Evolutionary conservation across 805 yeast species (phyloP), one percentile per base, ranked within the genome.

Genomic region (Zygotorulaspora chibaensis): DNA sequence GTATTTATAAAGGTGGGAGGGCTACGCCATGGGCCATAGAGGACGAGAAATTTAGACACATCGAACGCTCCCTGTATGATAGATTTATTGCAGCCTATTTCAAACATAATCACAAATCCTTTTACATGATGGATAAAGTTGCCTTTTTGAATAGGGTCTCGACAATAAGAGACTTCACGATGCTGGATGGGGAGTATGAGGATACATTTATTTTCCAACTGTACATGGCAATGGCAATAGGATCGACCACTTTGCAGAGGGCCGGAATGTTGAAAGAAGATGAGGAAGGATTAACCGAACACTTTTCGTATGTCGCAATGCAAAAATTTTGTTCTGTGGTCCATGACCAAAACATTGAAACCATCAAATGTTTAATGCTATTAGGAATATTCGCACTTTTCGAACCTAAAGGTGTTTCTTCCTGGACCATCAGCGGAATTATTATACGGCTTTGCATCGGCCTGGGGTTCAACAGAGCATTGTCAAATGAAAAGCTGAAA

Each of bases 361-460:
- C 76, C 1, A 65, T 76, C 1, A 67, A 66, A 47, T 65, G 74
- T 41, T 51, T 76, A 34, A 42, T 76, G 23, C 56, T 77, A 4
- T 58, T 77, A 13, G 78, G 77, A 9, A 65, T 77, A 23, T 75
- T 74, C 53, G 73, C 81, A 0, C 73, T 74, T 41, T 76, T 75
- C 54, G 79, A 76, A 50, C 73, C 75, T 9, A 59, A 69, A 33
- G 79, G 79, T 3, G 65, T 72, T 9, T 68, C 74, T 18, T 68
- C 80, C 1, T 77, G 81, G 83, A 73, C 75, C 31, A 66, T 77
- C 17, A 71, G 73, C 43, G 80, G 82, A 1, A 55, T 75, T 17
- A 61, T 75, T 26, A 64, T 73, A 50, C 58, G 82, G 52, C 48
- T 75, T 39, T 67, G 72, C 0, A 57, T 75, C 12, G 70, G 74